Percentiles rank a stretch among this genome's conserved stretches.
phyloP scores from a whole-genome alignment of 805 yeast species.

The Ogataea thermomethanolica region DNA sequence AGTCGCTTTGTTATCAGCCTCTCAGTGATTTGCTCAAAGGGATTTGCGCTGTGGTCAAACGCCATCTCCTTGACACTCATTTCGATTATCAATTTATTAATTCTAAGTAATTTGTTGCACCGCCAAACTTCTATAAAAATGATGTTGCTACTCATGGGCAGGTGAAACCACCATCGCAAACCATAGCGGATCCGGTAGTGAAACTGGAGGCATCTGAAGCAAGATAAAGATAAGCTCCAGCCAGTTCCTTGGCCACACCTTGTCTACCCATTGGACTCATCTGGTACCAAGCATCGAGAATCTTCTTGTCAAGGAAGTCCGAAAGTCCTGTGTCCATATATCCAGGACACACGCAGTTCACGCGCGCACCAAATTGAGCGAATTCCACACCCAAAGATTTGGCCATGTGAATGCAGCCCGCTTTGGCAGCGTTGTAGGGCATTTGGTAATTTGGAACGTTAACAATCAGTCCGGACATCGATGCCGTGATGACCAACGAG shows the following conservation, averaged over 20 bases:
- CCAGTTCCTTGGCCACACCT: constrained; percentile 47
- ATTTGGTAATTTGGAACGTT: constrained; percentile 53
- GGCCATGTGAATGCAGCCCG: constrained; percentile 47
- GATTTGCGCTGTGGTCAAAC: constrained; percentile 24
- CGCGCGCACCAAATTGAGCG: constrained; percentile 46
- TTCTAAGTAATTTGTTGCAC: not conserved
- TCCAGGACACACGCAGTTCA: constrained; percentile 51
- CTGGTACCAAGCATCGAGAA: constrained; percentile 30
- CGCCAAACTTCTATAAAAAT: not conserved
- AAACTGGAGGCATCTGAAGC: constrained; percentile 51
- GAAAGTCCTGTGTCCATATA: constrained; percentile 48
- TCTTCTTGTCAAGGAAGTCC: constrained; percentile 28
- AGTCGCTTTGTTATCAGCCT: constrained; percentile 14
- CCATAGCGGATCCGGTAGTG: constrained; percentile 49
- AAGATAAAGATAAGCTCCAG: constrained; percentile 50
- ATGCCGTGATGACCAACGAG: constrained; percentile 50
- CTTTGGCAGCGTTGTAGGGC: constrained; percentile 49
- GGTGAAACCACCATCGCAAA: constrained; percentile 51
- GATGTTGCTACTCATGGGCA: constrained; percentile 13
- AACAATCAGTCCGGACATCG: constrained; percentile 53
- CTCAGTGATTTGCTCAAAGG: constrained; percentile 29
- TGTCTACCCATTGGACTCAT: constrained; percentile 49
- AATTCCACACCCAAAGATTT: constrained; percentile 48
- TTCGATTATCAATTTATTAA: not conserved
- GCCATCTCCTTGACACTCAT: constrained; percentile 23